A percentile compares a stretch with the other conserved stretches of the same genome.
Conservation (phyloP, 192 early-diverging fungal species). For the Gonapodya sp. region DNA sequence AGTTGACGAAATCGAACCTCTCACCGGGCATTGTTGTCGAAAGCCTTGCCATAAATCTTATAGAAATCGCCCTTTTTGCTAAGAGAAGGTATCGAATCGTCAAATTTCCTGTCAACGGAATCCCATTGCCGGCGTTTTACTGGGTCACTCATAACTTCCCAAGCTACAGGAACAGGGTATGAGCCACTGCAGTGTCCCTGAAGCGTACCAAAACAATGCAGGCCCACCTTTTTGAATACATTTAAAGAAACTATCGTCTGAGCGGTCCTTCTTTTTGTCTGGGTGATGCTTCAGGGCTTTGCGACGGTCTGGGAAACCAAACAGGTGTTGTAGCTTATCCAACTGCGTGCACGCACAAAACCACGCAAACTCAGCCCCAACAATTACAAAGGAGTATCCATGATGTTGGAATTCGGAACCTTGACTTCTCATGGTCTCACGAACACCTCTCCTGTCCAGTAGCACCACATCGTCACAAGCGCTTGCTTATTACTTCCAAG, state of each 20-base stretch:
- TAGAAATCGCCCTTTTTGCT: constrained; percentile 75
- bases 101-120: constrained; percentile 82
- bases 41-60: constrained; percentile 31
- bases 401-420: too few species aligned
- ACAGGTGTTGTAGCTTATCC: too few species aligned
- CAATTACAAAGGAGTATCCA: too few species aligned
- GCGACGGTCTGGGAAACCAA: constrained; percentile 57
- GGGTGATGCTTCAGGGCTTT: constrained; percentile 98
- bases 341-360: too few species aligned
- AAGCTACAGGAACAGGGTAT: constrained; percentile 42
- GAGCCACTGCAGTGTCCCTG: background rate
- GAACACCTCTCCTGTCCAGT: too few species aligned
- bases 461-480: too few species aligned
- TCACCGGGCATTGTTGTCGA: constrained; percentile 14
- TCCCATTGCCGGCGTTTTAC: constrained; percentile 89
- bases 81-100: constrained; percentile 55
- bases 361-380: too few species aligned
- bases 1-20: too few species aligned
- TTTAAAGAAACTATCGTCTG: constrained; percentile 98
- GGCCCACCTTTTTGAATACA: constrained; percentile 70
- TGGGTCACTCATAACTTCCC: constrained; percentile 84
- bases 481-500: too few species aligned
- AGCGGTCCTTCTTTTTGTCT: constrained; percentile 80
- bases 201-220: background rate
- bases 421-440: too few species aligned